Evolutionary conservation across 768 basidiomycete species (phyloP).

Genomic region (Collybia nuda): DNA sequence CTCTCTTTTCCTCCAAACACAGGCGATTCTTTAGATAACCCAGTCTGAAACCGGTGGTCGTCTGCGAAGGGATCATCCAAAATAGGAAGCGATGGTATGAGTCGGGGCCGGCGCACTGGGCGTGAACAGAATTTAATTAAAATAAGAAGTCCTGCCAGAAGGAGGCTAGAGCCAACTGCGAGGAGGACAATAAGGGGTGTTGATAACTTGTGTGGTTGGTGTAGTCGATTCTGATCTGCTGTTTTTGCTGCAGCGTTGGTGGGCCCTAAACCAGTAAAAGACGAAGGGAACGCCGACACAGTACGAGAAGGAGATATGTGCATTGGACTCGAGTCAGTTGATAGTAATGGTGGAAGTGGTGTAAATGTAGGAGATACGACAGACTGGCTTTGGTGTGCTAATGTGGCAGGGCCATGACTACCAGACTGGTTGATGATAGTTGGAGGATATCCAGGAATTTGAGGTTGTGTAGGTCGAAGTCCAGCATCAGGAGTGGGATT

Average conservation of each 20-base stretch:
- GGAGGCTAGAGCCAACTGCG: conserved; percentile 47
- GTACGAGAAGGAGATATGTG: conserved; percentile 12
- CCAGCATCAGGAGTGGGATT: conserved; percentile 50
- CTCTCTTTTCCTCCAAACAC: conserved; percentile 77
- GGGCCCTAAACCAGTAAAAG: conserved; percentile 4
- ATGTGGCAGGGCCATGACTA: too few relatives aligned
- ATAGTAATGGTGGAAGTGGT: conserved; percentile 21
- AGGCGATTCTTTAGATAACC: conserved; percentile 55
- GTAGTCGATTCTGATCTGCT: conserved; percentile 1
- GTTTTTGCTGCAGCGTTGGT: conserved; percentile 2
- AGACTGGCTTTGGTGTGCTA: not conserved
- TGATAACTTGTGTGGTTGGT: conserved; percentile 38
- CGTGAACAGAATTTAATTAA: conserved; percentile 46
- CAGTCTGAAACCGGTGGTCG: conserved; percentile 35
- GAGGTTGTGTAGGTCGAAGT: conserved; percentile 15
- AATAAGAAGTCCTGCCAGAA: conserved; percentile 49
- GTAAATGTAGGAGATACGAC: conserved; percentile 20
- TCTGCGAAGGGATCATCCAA: conserved; percentile 55
- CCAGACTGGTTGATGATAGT: conserved; percentile 16
- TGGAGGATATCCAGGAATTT: conserved; percentile 27
- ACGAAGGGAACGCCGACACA: conserved; percentile 12
- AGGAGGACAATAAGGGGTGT: conserved; percentile 51
- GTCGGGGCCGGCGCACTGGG: conserved; percentile 52
- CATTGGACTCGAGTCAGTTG: conserved; percentile 15
- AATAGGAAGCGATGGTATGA: conserved; percentile 75